phyloP scores from a whole-genome alignment of 148 eudicot genomes.

The Linanthus parryae region DNA sequence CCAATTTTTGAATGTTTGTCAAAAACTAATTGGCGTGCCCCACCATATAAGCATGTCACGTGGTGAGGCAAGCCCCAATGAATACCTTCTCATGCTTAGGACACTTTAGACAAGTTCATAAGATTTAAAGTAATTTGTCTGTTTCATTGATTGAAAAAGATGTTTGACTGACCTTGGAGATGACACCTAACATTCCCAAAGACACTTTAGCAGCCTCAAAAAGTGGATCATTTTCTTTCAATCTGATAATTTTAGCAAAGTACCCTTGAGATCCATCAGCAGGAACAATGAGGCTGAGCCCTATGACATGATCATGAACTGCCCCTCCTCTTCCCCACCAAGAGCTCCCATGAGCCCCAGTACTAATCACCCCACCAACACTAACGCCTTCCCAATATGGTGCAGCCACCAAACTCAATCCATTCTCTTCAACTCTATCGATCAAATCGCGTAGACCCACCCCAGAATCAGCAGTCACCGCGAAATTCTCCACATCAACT shows the following conservation, averaged over 20 bases:
- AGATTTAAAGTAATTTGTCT: no score
- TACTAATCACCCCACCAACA: slow-evolving; percentile 54
- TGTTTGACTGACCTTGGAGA: slow-evolving; percentile 54
- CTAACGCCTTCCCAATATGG: slow-evolving; percentile 91
- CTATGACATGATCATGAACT: slow-evolving; percentile 72
- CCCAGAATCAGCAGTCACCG: slow-evolving; percentile 67
- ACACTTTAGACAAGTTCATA: no score
- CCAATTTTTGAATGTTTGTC: no score
- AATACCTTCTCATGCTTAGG: no score
- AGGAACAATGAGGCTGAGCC: slow-evolving; percentile 47
- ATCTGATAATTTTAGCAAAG: slow-evolving; percentile 47
- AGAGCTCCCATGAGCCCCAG: slow-evolving; percentile 86
- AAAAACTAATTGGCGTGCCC: no score
- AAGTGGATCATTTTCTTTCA: slow-evolving; percentile 29
- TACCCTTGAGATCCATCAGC: slow-evolving; percentile 35
- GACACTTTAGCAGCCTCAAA: slow-evolving; percentile 67
- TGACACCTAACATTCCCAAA: slow-evolving; percentile 72
- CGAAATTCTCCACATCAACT: slow-evolving; percentile 22
- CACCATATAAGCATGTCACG: no score
- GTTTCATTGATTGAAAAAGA: no score
- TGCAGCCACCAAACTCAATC: slow-evolving; percentile 62
- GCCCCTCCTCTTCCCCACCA: slow-evolving; percentile 88
- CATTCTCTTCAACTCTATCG: slow-evolving; percentile 36
- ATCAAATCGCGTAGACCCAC: slow-evolving; percentile 54
- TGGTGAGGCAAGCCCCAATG: no score